Conservation (phyloP, 495 filamentous ascomycete genomes). For the Extremus antarcticus region DNA sequence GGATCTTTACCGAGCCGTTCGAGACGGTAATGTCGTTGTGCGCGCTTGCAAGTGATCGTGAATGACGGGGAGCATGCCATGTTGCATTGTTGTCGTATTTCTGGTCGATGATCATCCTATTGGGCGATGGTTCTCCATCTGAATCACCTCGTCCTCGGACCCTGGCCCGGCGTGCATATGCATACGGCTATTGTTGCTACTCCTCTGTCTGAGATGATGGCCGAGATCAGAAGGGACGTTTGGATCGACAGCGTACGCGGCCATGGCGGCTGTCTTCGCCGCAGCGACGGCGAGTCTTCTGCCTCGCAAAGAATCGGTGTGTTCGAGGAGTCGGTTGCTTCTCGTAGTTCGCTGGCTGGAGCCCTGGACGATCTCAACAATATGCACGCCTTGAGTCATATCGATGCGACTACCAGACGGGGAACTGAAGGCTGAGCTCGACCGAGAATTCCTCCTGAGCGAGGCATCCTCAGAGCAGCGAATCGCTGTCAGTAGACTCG, state of each 20-base stretch:
- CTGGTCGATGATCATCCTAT: neutral
- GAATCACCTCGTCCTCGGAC: neutral
- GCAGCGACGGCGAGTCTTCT: conserved; percentile 4
- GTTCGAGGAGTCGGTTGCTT: conserved; percentile 3
- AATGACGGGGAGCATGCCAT: neutral
- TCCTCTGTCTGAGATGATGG: neutral
- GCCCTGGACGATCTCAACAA: neutral
- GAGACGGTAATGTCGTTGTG: neutral
- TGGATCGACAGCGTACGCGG: neutral
- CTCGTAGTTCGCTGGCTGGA: neutral
- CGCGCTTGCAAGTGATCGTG: neutral
- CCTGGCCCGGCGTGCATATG: neutral
- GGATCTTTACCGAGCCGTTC: neutral
- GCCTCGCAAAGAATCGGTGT: neutral
- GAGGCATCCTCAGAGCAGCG: neutral
- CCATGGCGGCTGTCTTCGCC: neutral
- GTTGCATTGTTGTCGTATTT: neutral
- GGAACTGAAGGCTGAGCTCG: conserved; percentile 3
- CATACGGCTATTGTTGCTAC: neutral
- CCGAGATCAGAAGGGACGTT: neutral
- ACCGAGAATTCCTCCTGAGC: neutral
- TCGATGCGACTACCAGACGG: neutral
- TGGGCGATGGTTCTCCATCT: neutral
- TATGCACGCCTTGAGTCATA: neutral
- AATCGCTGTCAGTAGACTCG: conserved; percentile 16